Conservation (phyloP, 2,329 filamentous ascomycete species). For the Zymoseptoria tritici region DNA sequence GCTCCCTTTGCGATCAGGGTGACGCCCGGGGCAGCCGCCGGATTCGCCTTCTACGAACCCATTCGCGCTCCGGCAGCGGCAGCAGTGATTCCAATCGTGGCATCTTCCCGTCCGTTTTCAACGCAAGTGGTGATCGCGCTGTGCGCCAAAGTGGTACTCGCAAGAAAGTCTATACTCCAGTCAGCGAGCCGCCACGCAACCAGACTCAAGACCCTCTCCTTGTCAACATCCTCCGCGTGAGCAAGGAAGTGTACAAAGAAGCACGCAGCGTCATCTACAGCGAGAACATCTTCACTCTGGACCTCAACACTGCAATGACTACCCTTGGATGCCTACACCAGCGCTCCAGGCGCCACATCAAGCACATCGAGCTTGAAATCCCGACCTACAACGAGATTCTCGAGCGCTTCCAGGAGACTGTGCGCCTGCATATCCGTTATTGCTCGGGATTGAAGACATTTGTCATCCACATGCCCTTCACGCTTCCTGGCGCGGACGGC, state of each 20-base stretch:
- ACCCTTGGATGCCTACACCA: conserved; percentile 37
- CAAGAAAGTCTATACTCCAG: not conserved
- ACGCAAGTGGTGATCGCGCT: not conserved
- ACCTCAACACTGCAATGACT: conserved; percentile 31
- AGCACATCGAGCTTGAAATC: conserved; percentile 38
- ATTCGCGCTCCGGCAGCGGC: conserved; percentile 2
- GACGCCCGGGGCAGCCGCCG: not conserved
- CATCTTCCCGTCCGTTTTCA: not conserved
- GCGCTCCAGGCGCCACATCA: conserved; percentile 37
- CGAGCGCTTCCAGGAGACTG: conserved; percentile 40
- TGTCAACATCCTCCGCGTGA: conserved; percentile 34
- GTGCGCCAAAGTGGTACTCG: not conserved
- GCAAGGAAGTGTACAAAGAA: conserved; percentile 35
- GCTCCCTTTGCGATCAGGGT: not conserved
- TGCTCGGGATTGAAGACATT: conserved; percentile 40
- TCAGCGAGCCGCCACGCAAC: conserved; percentile 13
- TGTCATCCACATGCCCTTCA: conserved; percentile 34
- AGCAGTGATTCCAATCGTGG: not conserved
- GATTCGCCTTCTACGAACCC: conserved; percentile 1
- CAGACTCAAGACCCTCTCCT: conserved; percentile 31
- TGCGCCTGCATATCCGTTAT: conserved; percentile 39
- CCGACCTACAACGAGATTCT: conserved; percentile 41
- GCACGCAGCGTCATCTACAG: conserved; percentile 36
- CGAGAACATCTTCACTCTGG: conserved; percentile 34
- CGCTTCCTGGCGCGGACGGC: conserved; percentile 24